Evolutionary conservation across 2,329 filamentous ascomycete genomes (phyloP).

Genomic region (Pseudocercospora pini-densiflorae): DNA sequence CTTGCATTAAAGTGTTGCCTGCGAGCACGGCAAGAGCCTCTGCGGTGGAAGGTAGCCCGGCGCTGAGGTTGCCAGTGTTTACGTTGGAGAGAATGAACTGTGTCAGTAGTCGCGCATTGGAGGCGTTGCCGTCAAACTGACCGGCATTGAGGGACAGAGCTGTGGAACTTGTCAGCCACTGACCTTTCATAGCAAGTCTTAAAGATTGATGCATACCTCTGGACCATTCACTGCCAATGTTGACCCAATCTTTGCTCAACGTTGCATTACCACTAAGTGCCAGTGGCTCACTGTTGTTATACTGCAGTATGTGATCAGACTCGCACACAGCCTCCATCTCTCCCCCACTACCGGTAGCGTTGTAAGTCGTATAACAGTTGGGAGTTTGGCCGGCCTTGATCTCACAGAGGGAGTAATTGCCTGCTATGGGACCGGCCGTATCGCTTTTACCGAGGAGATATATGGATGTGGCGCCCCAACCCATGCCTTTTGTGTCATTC

Average conservation of each 20-base stretch:
- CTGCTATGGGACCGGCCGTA: conserved; percentile 3
- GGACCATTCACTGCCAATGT: conserved; percentile 50
- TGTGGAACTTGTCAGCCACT: background rate
- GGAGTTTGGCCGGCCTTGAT: conserved; percentile 67
- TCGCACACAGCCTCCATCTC: conserved; percentile 66
- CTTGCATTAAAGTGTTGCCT: conserved; percentile 67
- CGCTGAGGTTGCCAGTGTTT: conserved; percentile 46
- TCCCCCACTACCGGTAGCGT: conserved; percentile 57
- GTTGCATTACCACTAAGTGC: conserved; percentile 58
- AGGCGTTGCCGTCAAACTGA: conserved; percentile 48
- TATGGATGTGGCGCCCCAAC: conserved; percentile 59
- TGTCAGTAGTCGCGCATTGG: conserved; percentile 50
- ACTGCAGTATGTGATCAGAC: conserved; percentile 61
- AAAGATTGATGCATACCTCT: conserved; percentile 33
- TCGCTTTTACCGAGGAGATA: conserved; percentile 66
- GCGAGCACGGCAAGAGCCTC: conserved; percentile 75
- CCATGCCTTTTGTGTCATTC: conserved; percentile 55
- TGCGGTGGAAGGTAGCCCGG: conserved; percentile 66
- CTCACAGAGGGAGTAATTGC: conserved; percentile 69
- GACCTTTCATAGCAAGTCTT: too few relatives aligned
- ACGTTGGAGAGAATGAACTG: conserved; percentile 46
- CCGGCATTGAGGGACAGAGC: conserved; percentile 50
- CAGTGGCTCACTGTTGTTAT: conserved; percentile 55
- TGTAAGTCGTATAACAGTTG: conserved; percentile 66
- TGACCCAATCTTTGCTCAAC: conserved; percentile 47